Percentiles rank a stretch among this genome's conserved stretches.
Evolutionary conservation across 148 eudicot genomes (phyloP).

Genomic region (Bassia scoparia): DNA sequence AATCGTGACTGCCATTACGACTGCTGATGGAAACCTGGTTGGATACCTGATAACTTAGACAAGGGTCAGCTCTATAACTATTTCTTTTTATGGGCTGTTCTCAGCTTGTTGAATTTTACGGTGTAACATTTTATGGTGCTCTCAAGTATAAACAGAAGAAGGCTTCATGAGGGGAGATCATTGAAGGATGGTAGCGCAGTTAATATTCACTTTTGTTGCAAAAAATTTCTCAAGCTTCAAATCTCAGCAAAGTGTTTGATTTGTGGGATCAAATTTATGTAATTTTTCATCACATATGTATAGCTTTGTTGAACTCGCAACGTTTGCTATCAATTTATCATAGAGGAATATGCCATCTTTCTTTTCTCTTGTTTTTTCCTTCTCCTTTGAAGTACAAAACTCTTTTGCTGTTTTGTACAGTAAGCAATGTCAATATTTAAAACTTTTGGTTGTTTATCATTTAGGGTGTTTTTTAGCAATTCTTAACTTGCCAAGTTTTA

Average conservation of each 20-base stretch:
- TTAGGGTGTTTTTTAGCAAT: too few species aligned
- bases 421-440: too few species aligned
- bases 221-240: background rate
- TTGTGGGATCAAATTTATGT: background rate
- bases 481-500: too few species aligned
- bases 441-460: too few species aligned
- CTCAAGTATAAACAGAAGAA: conserved; percentile 38
- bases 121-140: conserved; percentile 36
- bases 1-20: conserved; percentile 39
- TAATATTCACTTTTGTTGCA: background rate
- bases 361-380: background rate
- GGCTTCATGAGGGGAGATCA: background rate
- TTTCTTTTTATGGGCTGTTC: conserved; percentile 39
- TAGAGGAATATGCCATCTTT: background rate
- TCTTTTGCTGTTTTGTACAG: too few species aligned
- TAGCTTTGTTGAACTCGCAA: background rate
- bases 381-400: too few species aligned
- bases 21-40: conserved; percentile 36
- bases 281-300: background rate
- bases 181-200: background rate
- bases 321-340: background rate
- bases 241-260: background rate
- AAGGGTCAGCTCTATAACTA: conserved; percentile 48
- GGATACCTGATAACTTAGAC: conserved; percentile 55
- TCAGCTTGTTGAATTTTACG: conserved; percentile 40